These are phyloP conservation scores for Leishmania arabica DNA, from an alignment of 208 protist species.

Conservation along the genomic window DNA sequence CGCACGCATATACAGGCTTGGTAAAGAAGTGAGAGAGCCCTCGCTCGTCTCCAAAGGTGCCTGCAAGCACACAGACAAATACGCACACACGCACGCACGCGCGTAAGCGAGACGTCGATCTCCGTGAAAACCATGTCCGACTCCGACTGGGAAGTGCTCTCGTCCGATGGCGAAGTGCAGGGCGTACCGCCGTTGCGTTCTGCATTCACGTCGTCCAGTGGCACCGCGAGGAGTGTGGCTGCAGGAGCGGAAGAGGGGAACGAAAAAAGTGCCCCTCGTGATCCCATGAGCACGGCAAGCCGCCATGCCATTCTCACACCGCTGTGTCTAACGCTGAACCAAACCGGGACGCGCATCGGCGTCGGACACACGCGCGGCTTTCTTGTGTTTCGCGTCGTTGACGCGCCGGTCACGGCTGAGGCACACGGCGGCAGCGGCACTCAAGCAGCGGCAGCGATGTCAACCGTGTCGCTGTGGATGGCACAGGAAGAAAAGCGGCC, in stretches of 20 bases:
- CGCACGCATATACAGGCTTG: background rate
- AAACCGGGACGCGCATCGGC: slow-evolving; percentile 61
- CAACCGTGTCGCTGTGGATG: background rate
- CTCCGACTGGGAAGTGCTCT: slow-evolving; percentile 34
- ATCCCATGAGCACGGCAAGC: background rate
- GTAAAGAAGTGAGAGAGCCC: background rate
- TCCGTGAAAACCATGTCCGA: slow-evolving; percentile 20
- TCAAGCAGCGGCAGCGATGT: background rate
- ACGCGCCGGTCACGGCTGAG: background rate
- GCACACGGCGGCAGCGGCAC: background rate
- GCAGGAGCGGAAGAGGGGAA: background rate
- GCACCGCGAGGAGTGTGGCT: background rate
- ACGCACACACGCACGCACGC: background rate
- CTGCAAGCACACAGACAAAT: background rate
- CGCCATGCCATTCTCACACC: slow-evolving; percentile 24
- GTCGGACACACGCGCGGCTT: slow-evolving; percentile 74
- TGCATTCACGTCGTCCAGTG: background rate
- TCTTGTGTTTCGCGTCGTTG: slow-evolving; percentile 59
- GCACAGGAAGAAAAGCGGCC: background rate
- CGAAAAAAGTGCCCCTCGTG: background rate
- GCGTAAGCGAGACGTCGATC: background rate
- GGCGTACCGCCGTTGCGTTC: background rate
- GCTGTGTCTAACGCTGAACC: slow-evolving; percentile 62
- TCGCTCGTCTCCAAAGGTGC: background rate
- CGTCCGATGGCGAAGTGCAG: slow-evolving; percentile 12